phyloP scores from a whole-genome alignment of 768 basidiomycete species.

The Lyophyllum semitale region DNA sequence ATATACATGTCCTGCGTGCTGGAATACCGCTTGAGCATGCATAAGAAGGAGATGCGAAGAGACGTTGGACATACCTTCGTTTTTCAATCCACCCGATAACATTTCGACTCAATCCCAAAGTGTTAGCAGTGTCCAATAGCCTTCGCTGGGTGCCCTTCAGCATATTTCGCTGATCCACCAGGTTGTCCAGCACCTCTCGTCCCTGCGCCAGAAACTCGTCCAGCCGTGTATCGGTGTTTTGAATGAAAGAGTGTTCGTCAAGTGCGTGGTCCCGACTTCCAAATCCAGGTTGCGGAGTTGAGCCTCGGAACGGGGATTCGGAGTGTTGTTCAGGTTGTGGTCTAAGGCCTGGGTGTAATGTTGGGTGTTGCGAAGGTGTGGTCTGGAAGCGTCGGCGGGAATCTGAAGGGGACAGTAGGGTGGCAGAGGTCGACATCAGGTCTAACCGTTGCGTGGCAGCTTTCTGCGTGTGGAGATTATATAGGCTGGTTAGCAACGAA shows the following conservation, averaged over 20 bases:
- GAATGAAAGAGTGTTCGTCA: conserved; percentile 86
- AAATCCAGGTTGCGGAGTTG: conserved; percentile 55
- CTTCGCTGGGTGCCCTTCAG: conserved; percentile 93
- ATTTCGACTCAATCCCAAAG: conserved; percentile 88
- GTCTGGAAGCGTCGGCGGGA: conserved; percentile 68
- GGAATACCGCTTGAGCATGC: conserved; percentile 10
- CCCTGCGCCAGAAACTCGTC: conserved; percentile 95
- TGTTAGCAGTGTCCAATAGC: conserved; percentile 89
- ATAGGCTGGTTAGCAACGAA: neutral
- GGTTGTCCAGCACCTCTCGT: conserved; percentile 85
- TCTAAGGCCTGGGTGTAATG: conserved; percentile 55
- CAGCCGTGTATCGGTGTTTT: conserved; percentile 76
- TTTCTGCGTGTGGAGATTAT: conserved; percentile 41
- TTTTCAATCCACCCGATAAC: conserved; percentile 98
- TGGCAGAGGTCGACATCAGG: conserved; percentile 53
- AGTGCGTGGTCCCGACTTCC: conserved; percentile 77
- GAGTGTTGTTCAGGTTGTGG: conserved; percentile 54
- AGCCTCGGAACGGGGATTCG: conserved; percentile 83
- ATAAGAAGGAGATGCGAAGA: neutral
- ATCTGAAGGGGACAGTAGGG: conserved; percentile 48
- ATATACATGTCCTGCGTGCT: conserved; percentile 97
- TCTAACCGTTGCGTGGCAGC: conserved; percentile 62
- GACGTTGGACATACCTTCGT: conserved; percentile 64
- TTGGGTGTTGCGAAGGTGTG: conserved; percentile 43
- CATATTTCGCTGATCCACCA: conserved; percentile 90